Evolutionary conservation across 257 asterid species (phyloP).

Genomic region (Nemophila menziesii): DNA sequence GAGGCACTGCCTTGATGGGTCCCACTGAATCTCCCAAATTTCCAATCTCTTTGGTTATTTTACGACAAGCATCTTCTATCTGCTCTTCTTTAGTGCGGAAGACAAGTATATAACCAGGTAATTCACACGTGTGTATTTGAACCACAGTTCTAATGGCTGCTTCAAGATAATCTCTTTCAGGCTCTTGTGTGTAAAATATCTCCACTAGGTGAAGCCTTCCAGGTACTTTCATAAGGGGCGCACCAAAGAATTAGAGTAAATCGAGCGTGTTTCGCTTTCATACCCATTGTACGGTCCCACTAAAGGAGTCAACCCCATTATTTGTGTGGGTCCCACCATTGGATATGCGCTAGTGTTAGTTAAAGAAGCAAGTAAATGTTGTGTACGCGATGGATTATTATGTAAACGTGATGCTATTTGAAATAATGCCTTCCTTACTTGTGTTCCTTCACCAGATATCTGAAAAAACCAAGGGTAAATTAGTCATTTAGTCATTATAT

Average conservation of each 20-base stretch:
- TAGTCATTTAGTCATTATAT: background rate
- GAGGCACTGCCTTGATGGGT: slow-evolving; percentile 74
- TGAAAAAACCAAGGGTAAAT: slow-evolving; percentile 13
- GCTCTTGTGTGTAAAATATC: slow-evolving; percentile 11
- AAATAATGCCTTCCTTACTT: slow-evolving; percentile 71
- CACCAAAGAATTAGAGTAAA: slow-evolving; percentile 33
- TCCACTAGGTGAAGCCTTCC: slow-evolving; percentile 48
- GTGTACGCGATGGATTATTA: slow-evolving; percentile 87
- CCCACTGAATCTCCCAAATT: slow-evolving; percentile 90
- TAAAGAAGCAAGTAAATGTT: slow-evolving; percentile 61
- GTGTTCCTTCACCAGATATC: slow-evolving; percentile 72
- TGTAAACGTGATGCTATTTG: slow-evolving; percentile 73
- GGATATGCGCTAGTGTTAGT: slow-evolving; percentile 45
- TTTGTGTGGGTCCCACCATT: slow-evolving; percentile 42
- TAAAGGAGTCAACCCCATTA: slow-evolving; percentile 70
- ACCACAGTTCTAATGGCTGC: slow-evolving; percentile 90
- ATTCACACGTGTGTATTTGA: slow-evolving; percentile 79
- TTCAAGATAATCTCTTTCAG: slow-evolving; percentile 80
- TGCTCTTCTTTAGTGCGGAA: slow-evolving; percentile 98
- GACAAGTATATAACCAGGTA: slow-evolving; percentile 90
- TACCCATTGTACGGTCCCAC: slow-evolving; percentile 76
- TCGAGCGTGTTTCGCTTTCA: slow-evolving; percentile 57
- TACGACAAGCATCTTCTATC: slow-evolving; percentile 94
- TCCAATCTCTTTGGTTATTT: slow-evolving; percentile 59
- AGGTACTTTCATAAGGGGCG: slow-evolving; percentile 15